Evolutionary conservation across 257 asterid species (phyloP).

Genomic region (Solanum bukasovii): DNA sequence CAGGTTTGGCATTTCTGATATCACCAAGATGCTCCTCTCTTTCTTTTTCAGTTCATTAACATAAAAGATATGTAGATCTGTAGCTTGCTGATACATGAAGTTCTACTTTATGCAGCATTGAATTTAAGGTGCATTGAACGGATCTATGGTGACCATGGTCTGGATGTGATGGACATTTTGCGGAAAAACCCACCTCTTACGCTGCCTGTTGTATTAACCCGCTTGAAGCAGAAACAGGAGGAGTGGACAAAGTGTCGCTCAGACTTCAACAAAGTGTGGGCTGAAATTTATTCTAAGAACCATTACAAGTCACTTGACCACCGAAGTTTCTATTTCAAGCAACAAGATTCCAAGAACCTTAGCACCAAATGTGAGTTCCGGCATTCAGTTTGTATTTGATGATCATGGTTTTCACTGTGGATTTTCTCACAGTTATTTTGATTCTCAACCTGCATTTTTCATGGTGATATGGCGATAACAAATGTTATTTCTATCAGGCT

Average conservation of each 20-base stretch:
- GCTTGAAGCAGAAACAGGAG: constrained; percentile 41
- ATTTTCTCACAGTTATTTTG: not conserved
- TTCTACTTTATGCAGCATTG: constrained; percentile 17
- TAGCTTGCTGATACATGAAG: not conserved
- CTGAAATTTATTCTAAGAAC: constrained; percentile 57
- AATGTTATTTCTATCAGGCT: not conserved
- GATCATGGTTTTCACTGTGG: not conserved
- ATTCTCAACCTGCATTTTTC: not conserved
- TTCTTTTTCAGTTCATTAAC: not conserved
- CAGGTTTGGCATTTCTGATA: constrained; percentile 14
- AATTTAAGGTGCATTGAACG: constrained; percentile 38
- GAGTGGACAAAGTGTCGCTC: constrained; percentile 41
- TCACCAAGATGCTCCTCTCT: not conserved
- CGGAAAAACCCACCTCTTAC: constrained; percentile 23
- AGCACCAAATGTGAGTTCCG: constrained; percentile 29
- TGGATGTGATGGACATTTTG: constrained; percentile 32
- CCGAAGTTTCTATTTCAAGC: constrained; percentile 64
- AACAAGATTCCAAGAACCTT: constrained; percentile 62
- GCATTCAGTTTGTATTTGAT: not conserved
- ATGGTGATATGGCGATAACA: not conserved
- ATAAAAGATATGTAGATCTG: not conserved
- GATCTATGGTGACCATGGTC: constrained; percentile 35
- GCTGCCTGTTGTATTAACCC: constrained; percentile 26
- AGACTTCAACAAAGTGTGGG: constrained; percentile 63
- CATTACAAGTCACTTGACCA: constrained; percentile 62